Percentiles rank a stretch among this genome's conserved stretches.
Conservation (phyloP, 2,329 filamentous ascomycete species). For the Colletotrichum sp. region DNA sequence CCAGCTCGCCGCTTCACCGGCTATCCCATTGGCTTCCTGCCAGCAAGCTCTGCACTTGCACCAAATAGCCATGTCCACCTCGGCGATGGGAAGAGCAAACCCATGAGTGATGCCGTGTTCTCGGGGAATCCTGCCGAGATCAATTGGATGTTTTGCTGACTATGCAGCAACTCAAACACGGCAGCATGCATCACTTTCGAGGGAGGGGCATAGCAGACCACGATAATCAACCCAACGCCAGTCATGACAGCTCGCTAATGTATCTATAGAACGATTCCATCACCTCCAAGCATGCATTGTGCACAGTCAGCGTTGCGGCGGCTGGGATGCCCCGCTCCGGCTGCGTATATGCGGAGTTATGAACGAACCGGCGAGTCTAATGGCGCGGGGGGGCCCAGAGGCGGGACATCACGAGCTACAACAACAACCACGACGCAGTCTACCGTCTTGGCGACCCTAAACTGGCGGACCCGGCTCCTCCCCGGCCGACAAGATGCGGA, state of each 20-base stretch:
- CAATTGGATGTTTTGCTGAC: background rate
- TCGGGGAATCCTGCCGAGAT: background rate
- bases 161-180: background rate
- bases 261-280: background rate
- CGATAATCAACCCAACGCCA: background rate
- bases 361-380: background rate
- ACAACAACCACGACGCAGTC: background rate
- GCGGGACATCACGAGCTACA: background rate
- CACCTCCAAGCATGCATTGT: background rate
- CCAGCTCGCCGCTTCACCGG: background rate
- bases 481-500: background rate
- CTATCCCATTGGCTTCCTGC: background rate
- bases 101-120: background rate
- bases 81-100: background rate
- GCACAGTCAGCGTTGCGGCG: constrained; percentile 3
- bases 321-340: background rate
- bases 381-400: background rate
- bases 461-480: background rate
- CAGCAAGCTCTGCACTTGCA: background rate
- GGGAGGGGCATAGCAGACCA: background rate
- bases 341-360: background rate
- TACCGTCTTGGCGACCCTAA: background rate
- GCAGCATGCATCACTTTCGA: background rate
- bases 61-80: background rate
- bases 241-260: background rate